Conservation (phyloP, 306 rosid species). For the Nissolia schottii region DNA sequence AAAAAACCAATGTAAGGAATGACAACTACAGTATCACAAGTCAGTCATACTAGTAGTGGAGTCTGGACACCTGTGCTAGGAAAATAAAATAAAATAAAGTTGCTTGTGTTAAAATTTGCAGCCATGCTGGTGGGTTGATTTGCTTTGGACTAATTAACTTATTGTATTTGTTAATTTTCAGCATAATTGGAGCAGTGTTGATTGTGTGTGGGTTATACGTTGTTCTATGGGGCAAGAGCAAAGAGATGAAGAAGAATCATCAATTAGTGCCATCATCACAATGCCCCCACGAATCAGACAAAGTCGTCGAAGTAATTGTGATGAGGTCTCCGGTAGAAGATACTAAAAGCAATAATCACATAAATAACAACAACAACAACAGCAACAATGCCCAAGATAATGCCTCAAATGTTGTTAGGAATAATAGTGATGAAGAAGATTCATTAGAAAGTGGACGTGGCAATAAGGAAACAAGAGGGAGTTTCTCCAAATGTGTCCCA, state of each 20-base stretch:
- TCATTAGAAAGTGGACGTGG: neutral
- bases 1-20: too few relatives aligned
- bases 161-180: constrained; percentile 3
- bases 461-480: neutral
- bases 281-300: neutral
- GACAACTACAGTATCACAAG: too few relatives aligned
- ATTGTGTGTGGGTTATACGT: constrained; percentile 40
- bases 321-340: neutral
- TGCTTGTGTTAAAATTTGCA: neutral
- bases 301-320: neutral
- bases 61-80: too few relatives aligned
- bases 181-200: constrained; percentile 36
- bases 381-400: neutral
- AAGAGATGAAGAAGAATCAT: constrained; percentile 34
- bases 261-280: constrained; percentile 22
- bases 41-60: too few relatives aligned
- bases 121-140: neutral
- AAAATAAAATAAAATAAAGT: too few relatives aligned
- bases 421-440: neutral
- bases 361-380: too few relatives aligned
- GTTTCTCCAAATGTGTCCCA: neutral
- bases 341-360: neutral
- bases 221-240: constrained; percentile 51
- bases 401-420: neutral
- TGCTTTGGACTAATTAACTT: neutral